These are phyloP conservation scores for Saccharomycopsis guyanensis DNA, from an alignment of 805 yeast species.

Conservation along the genomic window DNA sequence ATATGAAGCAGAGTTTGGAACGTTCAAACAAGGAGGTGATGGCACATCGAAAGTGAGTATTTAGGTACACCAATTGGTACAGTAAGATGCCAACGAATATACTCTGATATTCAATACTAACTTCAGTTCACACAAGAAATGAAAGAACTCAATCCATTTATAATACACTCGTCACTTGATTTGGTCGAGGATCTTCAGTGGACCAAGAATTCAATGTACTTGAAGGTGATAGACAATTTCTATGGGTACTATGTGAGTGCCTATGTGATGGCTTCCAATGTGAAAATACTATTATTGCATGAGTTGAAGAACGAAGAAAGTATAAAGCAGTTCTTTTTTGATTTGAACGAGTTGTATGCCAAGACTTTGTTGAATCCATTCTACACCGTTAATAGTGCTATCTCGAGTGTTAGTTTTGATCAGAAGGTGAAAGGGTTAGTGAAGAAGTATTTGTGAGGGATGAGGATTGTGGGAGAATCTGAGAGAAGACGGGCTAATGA, in stretches of 20 bases:
- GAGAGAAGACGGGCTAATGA: too few relatives aligned
- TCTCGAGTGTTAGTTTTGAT: slow-evolving; percentile 70
- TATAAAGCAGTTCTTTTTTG: slow-evolving; percentile 76
- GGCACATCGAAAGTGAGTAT: slow-evolving; percentile 41
- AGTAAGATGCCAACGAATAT: too few relatives aligned
- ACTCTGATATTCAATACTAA: background rate
- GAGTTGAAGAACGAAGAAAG: slow-evolving; percentile 51
- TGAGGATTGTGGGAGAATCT: too few relatives aligned
- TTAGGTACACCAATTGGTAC: background rate
- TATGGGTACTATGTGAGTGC: slow-evolving; percentile 80
- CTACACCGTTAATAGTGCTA: slow-evolving; percentile 67
- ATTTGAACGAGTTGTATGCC: slow-evolving; percentile 80
- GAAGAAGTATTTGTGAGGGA: slow-evolving; percentile 55
- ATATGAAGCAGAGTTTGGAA: slow-evolving; percentile 80
- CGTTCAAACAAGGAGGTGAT: slow-evolving; percentile 58
- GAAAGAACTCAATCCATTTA: slow-evolving; percentile 77
- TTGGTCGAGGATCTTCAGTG: slow-evolving; percentile 88
- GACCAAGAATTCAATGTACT: slow-evolving; percentile 54
- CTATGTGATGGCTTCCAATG: slow-evolving; percentile 80
- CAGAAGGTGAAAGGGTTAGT: slow-evolving; percentile 62
- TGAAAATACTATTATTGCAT: slow-evolving; percentile 69
- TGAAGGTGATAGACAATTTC: slow-evolving; percentile 78
- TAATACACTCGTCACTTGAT: slow-evolving; percentile 83
- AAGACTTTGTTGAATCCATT: slow-evolving; percentile 84
- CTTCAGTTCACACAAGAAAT: slow-evolving; percentile 53